Evolutionary conservation across 2,329 filamentous ascomycete species (phyloP), one percentile per base, ranked within the genome.

Genomic region (Lecanicillium sp.): DNA sequence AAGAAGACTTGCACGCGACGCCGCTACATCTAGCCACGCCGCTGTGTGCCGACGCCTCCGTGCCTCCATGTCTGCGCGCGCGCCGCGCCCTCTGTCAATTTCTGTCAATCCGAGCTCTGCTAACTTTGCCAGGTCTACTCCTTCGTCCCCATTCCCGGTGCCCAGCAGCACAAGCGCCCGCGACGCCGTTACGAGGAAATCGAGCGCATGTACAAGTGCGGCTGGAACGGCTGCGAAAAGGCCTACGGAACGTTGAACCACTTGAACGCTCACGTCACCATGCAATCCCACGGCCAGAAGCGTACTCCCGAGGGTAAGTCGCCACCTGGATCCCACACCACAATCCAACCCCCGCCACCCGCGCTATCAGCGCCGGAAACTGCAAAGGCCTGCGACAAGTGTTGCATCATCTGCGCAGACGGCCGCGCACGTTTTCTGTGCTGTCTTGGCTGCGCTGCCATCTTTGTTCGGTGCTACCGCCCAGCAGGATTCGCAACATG

Each of bases 131-230:
- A 96, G 78, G 91, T 98, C 33, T 97, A 97, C 66, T 96, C 90
- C 0, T 97, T 98, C 62, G 93, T 97, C 26, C 91, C 93, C 0
- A 97, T 97, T 60, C 93, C 93, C 2, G 93, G 93, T 54, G 89
- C 91, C 11, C 90, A 96, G 64, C 93, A 98, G 65, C 91, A 97
- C 67, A 98, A 98, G 74, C 83, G 93, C 50, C 93, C 93, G 11
- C 81, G 93, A 55, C 78, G 93, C 60, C 82, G 93, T 46, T 98
- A 96, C 60, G 93, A 98, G 68, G 93, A 98, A 66, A 98, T 98
- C 59, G 93, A 98, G 73, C 84, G 93, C 63, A 97, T 98, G 93
- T 97, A 98, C 75, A 97, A 97, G 69, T 98, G 93, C 63, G 93
- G 91, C 21, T 97, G 90, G 88, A 91, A 96, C 56, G 90, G 90